Evolutionary conservation across 2,329 filamentous ascomycete species (phyloP).

Genomic region (Beauveria asiatica): DNA sequence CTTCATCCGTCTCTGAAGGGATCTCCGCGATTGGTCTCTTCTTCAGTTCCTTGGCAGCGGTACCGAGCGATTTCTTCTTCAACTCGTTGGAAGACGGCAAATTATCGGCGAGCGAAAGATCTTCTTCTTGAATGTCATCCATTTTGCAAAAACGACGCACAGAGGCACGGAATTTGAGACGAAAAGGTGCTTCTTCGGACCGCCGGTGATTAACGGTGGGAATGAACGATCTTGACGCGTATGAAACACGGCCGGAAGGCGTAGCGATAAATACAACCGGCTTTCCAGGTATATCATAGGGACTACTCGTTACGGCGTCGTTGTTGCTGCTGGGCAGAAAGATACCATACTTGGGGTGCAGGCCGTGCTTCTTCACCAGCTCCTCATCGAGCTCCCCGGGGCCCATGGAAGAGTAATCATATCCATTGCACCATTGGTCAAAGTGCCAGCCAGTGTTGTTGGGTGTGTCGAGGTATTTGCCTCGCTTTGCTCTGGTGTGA

Average conservation of each 20-base stretch:
- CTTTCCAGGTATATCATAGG: slow-evolving; percentile 35
- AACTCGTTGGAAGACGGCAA: slow-evolving; percentile 26
- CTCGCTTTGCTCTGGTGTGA: slow-evolving; percentile 43
- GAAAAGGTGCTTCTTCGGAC: slow-evolving; percentile 25
- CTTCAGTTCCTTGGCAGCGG: slow-evolving; percentile 25
- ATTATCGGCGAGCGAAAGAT: slow-evolving; percentile 26
- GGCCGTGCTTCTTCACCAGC: slow-evolving; percentile 37
- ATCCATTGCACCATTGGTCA: slow-evolving; percentile 44
- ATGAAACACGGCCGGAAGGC: slow-evolving; percentile 37
- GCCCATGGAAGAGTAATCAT: slow-evolving; percentile 40
- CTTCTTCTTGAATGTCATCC: slow-evolving; percentile 23
- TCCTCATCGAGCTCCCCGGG: slow-evolving; percentile 44
- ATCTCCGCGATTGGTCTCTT: slow-evolving; percentile 21
- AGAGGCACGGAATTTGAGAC: slow-evolving; percentile 25
- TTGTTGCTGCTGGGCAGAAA: slow-evolving; percentile 41
- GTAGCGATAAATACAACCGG: slow-evolving; percentile 42
- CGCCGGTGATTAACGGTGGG: slow-evolving; percentile 27
- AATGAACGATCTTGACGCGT: slow-evolving; percentile 38
- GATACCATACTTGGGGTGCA: slow-evolving; percentile 47
- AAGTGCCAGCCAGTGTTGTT: slow-evolving; percentile 46
- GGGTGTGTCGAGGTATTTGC: slow-evolving; percentile 44
- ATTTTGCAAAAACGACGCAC: slow-evolving; percentile 31
- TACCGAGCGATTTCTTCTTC: slow-evolving; percentile 27
- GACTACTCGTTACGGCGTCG: slow-evolving; percentile 30
- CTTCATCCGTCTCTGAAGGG: slow-evolving; percentile 20